phyloP scores from a whole-genome alignment of 441 rosid species.

The Erodium trifolium region DNA sequence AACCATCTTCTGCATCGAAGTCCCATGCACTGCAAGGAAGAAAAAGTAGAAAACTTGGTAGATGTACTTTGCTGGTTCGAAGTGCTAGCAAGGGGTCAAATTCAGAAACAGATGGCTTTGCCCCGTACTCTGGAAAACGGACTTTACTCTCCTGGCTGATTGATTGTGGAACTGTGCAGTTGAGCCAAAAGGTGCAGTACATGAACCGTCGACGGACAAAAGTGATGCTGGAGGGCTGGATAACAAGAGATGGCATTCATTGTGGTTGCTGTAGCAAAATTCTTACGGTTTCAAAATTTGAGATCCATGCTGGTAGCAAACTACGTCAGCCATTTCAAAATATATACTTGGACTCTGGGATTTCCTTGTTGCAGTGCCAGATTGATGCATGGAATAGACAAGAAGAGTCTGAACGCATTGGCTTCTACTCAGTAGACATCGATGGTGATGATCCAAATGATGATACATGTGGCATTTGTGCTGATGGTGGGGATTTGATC shows the following conservation, averaged over 20 bases:
- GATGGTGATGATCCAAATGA: slow-evolving; percentile 92
- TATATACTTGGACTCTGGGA: slow-evolving; percentile 78
- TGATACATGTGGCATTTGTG: slow-evolving; percentile 93
- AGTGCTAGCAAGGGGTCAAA: slow-evolving; percentile 48
- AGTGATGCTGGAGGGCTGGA: slow-evolving; percentile 91
- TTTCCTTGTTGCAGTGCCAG: slow-evolving; percentile 81
- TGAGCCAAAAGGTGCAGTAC: slow-evolving; percentile 85
- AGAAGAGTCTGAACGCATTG: slow-evolving; percentile 42
- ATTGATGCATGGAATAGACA: slow-evolving; percentile 79
- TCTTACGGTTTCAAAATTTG: slow-evolving; percentile 74
- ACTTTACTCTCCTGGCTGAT: slow-evolving; percentile 87
- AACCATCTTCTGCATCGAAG: slow-evolving; percentile 33
- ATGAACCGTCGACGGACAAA: slow-evolving; percentile 67
- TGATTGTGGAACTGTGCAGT: slow-evolving; percentile 69
- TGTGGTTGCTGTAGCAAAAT: slow-evolving; percentile 97
- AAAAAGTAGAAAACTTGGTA: slow-evolving; percentile 65
- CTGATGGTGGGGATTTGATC: slow-evolving; percentile 95
- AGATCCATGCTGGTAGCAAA: slow-evolving; percentile 97
- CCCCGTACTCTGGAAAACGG: slow-evolving; percentile 70
- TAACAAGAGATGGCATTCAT: slow-evolving; percentile 81
- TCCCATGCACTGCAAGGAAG: slow-evolving; percentile 54
- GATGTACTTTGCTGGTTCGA: slow-evolving; percentile 83
- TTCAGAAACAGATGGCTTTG: slow-evolving; percentile 64
- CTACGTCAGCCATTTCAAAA: slow-evolving; percentile 80
- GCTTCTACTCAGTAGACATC: slow-evolving; percentile 46